These are phyloP conservation scores for Sphaerulina musiva DNA, from an alignment of 2,329 filamentous ascomycete species.

Conservation along the genomic window DNA sequence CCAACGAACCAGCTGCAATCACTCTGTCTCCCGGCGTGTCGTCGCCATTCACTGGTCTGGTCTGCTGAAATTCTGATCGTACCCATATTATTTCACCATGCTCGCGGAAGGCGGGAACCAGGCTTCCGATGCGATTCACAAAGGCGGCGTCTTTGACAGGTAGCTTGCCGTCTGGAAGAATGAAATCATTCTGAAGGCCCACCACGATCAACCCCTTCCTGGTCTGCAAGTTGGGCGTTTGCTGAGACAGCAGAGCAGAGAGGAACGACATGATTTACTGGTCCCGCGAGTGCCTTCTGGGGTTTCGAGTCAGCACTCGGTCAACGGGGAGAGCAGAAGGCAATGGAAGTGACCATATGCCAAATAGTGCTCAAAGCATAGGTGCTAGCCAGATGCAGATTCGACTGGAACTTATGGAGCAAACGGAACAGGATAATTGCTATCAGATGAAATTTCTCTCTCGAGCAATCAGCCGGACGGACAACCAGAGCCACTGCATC, in stretches of 20 bases:
- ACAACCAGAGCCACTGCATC: conserved; percentile 12
- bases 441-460: conserved; percentile 10
- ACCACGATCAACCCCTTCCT: conserved; percentile 70
- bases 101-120: conserved; percentile 67
- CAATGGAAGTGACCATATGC: not conserved
- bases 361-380: not conserved
- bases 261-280: conserved; percentile 36
- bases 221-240: conserved; percentile 49
- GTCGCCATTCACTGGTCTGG: conserved; percentile 17
- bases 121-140: conserved; percentile 56
- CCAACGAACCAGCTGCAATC: conserved; percentile 20
- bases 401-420: not conserved
- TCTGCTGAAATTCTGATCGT: conserved; percentile 58
- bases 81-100: conserved; percentile 77
- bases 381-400: not conserved
- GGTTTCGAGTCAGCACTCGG: not conserved
- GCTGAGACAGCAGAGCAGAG: conserved; percentile 41
- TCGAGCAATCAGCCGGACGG: conserved; percentile 7
- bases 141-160: conserved; percentile 59
- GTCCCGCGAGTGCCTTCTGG: not conserved
- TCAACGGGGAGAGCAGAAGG: not conserved
- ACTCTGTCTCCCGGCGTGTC: conserved; percentile 25
- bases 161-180: conserved; percentile 61
- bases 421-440: not conserved
- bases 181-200: conserved; percentile 87